Conservation (phyloP, 345 rosid genomes). For the Trapa incisa region DNA sequence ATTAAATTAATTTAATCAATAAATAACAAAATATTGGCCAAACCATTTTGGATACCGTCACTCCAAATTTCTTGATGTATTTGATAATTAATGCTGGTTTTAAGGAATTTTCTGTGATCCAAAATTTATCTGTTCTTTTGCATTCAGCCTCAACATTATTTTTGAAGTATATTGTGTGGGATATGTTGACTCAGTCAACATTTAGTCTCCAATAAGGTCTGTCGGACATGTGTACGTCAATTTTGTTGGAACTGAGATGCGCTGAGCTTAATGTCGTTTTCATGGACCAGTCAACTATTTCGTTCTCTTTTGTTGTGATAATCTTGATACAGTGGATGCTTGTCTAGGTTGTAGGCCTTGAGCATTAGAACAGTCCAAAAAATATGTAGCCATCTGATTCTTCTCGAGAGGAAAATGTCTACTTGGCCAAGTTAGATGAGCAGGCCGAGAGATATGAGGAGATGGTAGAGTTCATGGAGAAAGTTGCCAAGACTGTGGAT, state of each 20-base stretch:
- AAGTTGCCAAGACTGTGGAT: constrained; percentile 74
- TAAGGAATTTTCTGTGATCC: no score
- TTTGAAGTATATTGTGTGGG: neutral
- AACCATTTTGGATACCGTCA: no score
- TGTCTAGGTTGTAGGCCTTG: neutral
- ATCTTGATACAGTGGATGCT: neutral
- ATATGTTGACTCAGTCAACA: neutral
- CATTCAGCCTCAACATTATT: neutral
- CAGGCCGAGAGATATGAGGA: constrained; percentile 97
- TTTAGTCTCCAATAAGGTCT: no score
- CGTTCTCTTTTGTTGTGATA: neutral
- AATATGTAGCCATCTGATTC: constrained; percentile 62
- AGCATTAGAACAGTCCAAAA: neutral
- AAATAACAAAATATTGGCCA: no score
- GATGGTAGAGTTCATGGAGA: constrained; percentile 98
- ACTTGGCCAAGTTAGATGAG: constrained; percentile 93
- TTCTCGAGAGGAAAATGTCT: constrained; percentile 78
- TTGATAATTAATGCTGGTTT: no score
- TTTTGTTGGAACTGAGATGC: no score
- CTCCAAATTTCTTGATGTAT: no score
- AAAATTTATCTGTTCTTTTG: neutral
- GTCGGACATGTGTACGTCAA: no score
- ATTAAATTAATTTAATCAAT: no score
- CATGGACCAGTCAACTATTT: neutral
- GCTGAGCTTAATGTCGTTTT: no score